A percentile compares a stretch with the other conserved stretches of the same genome.
phyloP scores from a whole-genome alignment of 345 rosid genomes.

The Mercurialis annua region DNA sequence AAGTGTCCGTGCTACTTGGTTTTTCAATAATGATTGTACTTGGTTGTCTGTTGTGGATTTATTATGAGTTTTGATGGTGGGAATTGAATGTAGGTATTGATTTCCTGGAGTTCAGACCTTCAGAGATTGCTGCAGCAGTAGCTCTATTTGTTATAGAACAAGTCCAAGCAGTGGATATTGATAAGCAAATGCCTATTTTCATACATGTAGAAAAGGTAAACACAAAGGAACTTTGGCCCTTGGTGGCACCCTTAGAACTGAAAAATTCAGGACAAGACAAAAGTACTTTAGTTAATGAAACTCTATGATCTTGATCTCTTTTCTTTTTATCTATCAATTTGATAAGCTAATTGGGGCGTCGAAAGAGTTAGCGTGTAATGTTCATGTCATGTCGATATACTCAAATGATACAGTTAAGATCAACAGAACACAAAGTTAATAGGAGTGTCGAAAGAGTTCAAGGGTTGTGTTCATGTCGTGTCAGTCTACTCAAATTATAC shows the following conservation, averaged over 20 bases:
- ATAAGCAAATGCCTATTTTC: conserved; percentile 43
- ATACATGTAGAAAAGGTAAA: conserved; percentile 45
- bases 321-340: not conserved
- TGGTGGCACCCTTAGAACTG: conserved; percentile 20
- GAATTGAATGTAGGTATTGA: conserved; percentile 58
- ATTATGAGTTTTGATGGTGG: conserved; percentile 27
- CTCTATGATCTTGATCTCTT: conserved; percentile 16
- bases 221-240: not conserved
- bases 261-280: conserved; percentile 7
- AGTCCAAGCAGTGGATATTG: conserved; percentile 35
- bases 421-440: too few relatives aligned
- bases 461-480: too few relatives aligned
- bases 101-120: conserved; percentile 67
- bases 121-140: conserved; percentile 78
- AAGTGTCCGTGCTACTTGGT: too few relatives aligned
- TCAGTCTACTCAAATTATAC: too few relatives aligned
- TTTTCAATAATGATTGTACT: not conserved
- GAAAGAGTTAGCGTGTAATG: too few relatives aligned
- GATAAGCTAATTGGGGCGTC: too few relatives aligned
- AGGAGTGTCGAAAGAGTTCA: too few relatives aligned
- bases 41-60: conserved; percentile 6
- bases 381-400: too few relatives aligned
- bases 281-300: conserved; percentile 10
- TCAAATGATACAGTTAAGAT: too few relatives aligned
- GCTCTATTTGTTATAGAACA: conserved; percentile 44